These are phyloP conservation scores for Candida ipomoeae DNA, from an alignment of 805 yeast species.

Conservation along the genomic window DNA sequence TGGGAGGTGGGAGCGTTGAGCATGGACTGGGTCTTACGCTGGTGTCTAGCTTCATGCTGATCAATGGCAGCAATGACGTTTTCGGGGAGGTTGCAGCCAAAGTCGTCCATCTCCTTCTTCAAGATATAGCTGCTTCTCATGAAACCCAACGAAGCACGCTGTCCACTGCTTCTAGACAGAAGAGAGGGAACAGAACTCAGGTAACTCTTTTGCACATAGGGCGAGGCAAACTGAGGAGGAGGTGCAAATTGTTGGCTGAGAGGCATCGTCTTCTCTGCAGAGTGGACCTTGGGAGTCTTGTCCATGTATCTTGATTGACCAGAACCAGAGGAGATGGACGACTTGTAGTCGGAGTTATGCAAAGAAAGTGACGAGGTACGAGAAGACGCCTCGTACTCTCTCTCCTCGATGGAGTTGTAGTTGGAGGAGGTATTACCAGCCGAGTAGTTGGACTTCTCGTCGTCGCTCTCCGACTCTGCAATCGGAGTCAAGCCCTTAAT, in stretches of 20 bases:
- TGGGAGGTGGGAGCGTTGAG: conserved; percentile 1
- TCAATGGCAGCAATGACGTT: conserved; percentile 18
- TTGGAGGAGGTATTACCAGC: conserved; percentile 23
- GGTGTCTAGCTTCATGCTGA: neutral
- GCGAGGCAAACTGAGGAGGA: conserved; percentile 5
- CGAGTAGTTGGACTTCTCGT: conserved; percentile 18
- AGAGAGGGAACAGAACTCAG: conserved; percentile 17
- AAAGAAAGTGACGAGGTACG: conserved; percentile 36
- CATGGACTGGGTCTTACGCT: neutral
- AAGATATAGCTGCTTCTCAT: conserved; percentile 42
- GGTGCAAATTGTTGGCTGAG: conserved; percentile 3
- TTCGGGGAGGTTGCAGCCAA: conserved; percentile 31
- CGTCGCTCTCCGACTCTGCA: conserved; percentile 31
- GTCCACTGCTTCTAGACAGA: conserved; percentile 7
- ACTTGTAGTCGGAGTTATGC: conserved; percentile 35
- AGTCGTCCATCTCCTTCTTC: conserved; percentile 36
- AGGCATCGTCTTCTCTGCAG: conserved; percentile 13
- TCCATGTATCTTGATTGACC: conserved; percentile 13
- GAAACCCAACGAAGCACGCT: conserved; percentile 39
- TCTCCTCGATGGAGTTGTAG: conserved; percentile 24
- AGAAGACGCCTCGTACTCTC: conserved; percentile 22
- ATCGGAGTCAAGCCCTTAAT: conserved; percentile 37
- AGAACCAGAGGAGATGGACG: conserved; percentile 33
- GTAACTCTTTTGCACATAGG: conserved; percentile 9
- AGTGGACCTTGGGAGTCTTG: conserved; percentile 9